Conservation (phyloP, 495 filamentous ascomycete species). For the Talaromyces proteolyticus region DNA sequence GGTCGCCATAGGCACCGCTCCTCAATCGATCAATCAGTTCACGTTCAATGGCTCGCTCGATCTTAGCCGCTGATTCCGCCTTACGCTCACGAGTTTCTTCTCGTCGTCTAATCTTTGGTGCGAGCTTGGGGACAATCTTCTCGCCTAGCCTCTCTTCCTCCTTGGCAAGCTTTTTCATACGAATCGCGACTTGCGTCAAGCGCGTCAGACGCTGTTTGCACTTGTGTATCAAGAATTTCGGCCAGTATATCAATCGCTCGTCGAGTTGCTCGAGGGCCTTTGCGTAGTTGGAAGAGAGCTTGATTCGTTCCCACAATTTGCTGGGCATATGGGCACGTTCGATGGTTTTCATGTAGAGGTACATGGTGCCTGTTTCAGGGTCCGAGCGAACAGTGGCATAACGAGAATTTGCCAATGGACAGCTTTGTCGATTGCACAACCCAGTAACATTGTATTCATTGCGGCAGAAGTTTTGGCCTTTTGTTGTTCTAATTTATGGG, state of each 20-base stretch:
- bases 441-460: constrained; percentile 96
- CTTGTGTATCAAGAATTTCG: constrained; percentile 91
- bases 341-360: constrained; percentile 96
- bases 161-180: constrained; percentile 73
- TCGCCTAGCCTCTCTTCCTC: constrained; percentile 92
- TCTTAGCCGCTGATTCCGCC: constrained; percentile 87
- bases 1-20: constrained; percentile 91
- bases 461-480: constrained; percentile 89
- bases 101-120: constrained; percentile 83
- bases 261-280: constrained; percentile 87
- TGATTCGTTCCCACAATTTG: constrained; percentile 93
- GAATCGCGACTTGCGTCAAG: constrained; percentile 86
- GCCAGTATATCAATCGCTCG: constrained; percentile 86
- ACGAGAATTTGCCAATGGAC: constrained; percentile 89
- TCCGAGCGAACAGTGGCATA: constrained; percentile 91
- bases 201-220: constrained; percentile 96
- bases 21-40: constrained; percentile 88
- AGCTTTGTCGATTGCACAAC: constrained; percentile 90
- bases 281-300: constrained; percentile 83
- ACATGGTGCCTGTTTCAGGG: constrained; percentile 74
- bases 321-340: constrained; percentile 86
- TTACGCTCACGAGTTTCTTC: constrained; percentile 92
- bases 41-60: constrained; percentile 92
- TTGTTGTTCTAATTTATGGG: constrained; percentile 60
- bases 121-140: constrained; percentile 79